Evolutionary conservation across 768 basidiomycete genomes (phyloP), one percentile per base, ranked within the genome.

Genomic region (Postia placenta): DNA sequence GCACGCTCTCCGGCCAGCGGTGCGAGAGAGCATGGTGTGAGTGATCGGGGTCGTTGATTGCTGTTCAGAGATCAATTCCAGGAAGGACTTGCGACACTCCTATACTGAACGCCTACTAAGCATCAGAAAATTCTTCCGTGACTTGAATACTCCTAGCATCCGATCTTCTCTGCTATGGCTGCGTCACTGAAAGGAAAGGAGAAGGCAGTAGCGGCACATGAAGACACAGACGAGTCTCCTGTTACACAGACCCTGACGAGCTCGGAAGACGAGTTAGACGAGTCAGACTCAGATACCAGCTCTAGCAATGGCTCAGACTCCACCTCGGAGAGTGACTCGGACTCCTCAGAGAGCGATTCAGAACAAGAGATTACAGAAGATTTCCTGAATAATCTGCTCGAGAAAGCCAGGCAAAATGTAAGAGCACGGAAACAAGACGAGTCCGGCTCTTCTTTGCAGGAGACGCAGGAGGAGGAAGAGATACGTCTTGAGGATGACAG

Each of bases 331-430:
- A 69, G 67, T 1, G 65, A 63, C 44, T 60, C 64, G 1, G 64
- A 63, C 26, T 70, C 51, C 22, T 56, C 50, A 5, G 51, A 53
- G 42, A 59, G 54, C 15, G 65, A 78, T 19, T 65, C 60, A 17
- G 76, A 76, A 49, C 67, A 69, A 4, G 73, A 78, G 38, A 67
- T 82, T 24, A 80, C 80, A 0, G 68, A 72, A 33, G 79, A 81
- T 56, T 81, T 80, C 51, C 71, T 88, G 4, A 71, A 81, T 26
- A 81, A 76, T 5, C 65, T 88, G 0, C 66, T 91, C 11, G 74
- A 81, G 52, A 78, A 75, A 48, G 87, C 86, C 15, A 72, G 74
- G 56, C 63, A 71, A 58, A 79, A 75, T 61, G 76, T 72, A 20
- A 22, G 25, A 35, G 15, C 17, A 19, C 45, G 19, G 15, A n/a